Percentiles rank a stretch among this genome's conserved stretches.
Evolutionary conservation across 441 rosid genomes (phyloP).

Genomic region (Euphorbia schlechtendalii): DNA sequence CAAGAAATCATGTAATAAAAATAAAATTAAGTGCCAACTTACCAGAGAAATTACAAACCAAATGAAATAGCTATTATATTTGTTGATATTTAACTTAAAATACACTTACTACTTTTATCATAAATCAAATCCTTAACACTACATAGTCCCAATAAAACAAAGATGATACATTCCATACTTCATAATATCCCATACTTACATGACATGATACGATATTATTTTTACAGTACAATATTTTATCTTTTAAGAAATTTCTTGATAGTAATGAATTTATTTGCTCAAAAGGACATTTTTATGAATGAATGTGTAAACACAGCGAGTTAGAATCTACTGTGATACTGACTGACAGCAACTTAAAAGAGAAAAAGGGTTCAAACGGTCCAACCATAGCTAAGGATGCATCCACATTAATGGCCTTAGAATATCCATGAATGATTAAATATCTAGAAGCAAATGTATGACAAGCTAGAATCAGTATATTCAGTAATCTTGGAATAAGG

Average conservation of each 20-base stretch:
- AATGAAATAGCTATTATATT: not conserved
- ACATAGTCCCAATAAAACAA: not conserved
- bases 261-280: not conserved
- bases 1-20: not conserved
- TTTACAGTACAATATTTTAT: not conserved
- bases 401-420: constrained; percentile 1
- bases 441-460: too few species aligned
- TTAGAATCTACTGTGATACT: not conserved
- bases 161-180: constrained; percentile 3
- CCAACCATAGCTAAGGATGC: not conserved
- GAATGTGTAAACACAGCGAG: not conserved
- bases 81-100: not conserved
- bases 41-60: not conserved
- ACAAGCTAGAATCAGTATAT: not conserved
- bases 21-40: not conserved
- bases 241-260: not conserved
- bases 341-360: too few species aligned
- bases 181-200: not conserved
- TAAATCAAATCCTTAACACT: not conserved
- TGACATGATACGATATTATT: not conserved
- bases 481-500: not conserved
- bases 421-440: too few species aligned
- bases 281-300: not conserved
- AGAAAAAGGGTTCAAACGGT: not conserved
- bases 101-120: not conserved